Base-by-base conservation (phyloP, 148 eudicot genomes). In the Rhododendron henanense region DNA sequence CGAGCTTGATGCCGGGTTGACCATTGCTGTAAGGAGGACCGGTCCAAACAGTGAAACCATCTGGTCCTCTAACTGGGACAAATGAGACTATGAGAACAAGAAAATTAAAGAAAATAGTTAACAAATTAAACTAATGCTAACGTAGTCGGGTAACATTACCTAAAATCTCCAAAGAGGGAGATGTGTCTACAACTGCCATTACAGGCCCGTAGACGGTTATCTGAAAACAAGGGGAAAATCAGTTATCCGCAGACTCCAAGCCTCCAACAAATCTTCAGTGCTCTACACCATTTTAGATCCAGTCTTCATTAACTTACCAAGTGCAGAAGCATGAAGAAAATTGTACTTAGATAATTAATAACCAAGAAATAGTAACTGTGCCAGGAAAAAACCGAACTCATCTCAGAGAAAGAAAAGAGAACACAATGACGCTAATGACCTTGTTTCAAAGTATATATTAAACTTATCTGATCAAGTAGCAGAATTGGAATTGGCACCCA, bases 11-110 rank as follows among this genome's bases (percentile, higher is more conserved):
- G 18, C 88, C 76, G 2, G 95, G 99, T 88, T 95, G 90, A 77
- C 93, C 94, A 71, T 94, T 91, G 67, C 81, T 86, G 82, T 92
- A 95, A 1, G 99, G 99, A 16, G 98, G 98, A 50, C 98, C 99
- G 67, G 69, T 89, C 96, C 98, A 95, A 35, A 97, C 84, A 41
- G 90, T 81, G 83, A 91, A 94, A 57, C 94, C 98, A 16, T 91
- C 95, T 33, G 95, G 94, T 76, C 92, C 96, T 79, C 98, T 92
- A 81, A 95, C 98, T 93, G 88, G 76, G 87, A 44, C 45, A 59
- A 23, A 47, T 15, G 9, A 31, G 37, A 82, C 39, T 55, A 85
- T 74, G 73, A 82, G 15, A 83, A 59, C 74, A 88, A 84, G 74
- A 86, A 61, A 53, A 81, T 69, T 9, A 75, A 53, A 77, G 31